These are phyloP conservation scores for Rostrohypoxylon terebratum DNA, from an alignment of 495 filamentous ascomycete species.

Conservation along the genomic window DNA sequence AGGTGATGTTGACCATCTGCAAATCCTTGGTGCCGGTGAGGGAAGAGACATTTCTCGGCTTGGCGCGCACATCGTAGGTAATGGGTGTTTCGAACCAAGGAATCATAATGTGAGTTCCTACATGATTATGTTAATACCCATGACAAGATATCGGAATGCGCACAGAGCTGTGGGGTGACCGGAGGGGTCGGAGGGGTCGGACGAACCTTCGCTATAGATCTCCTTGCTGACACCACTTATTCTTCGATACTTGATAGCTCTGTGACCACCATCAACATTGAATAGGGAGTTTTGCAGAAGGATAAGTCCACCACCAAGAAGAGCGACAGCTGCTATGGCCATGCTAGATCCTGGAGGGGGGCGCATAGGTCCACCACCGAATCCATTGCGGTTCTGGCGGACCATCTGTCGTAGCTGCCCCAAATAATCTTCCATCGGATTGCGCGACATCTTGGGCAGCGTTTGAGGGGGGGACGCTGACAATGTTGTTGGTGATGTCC, in stretches of 20 bases:
- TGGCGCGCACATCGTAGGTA: constrained; percentile 96
- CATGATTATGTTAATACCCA: constrained; percentile 24
- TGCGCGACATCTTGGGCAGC: constrained; percentile 59
- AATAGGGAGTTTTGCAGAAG: constrained; percentile 88
- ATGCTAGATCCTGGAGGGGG: constrained; percentile 48
- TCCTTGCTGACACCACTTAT: constrained; percentile 94
- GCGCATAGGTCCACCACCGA: constrained; percentile 48
- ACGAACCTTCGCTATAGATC: constrained; percentile 92
- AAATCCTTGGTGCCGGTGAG: constrained; percentile 98
- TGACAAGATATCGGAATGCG: background rate
- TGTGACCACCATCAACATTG: constrained; percentile 99
- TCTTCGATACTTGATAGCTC: constrained; percentile 97
- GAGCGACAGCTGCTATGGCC: constrained; percentile 55
- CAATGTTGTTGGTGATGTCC: constrained; percentile 9
- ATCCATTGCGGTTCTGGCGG: constrained; percentile 51
- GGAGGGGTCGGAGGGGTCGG: constrained; percentile 19
- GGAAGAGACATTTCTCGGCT: constrained; percentile 95
- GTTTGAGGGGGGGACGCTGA: background rate
- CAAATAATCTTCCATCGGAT: constrained; percentile 59
- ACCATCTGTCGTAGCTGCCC: constrained; percentile 48
- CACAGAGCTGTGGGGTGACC: background rate
- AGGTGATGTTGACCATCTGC: constrained; percentile 99
- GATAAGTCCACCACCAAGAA: constrained; percentile 72
- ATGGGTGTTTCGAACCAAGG: constrained; percentile 98
- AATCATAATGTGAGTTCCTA: constrained; percentile 91